Conservation (phyloP, 2,329 filamentous ascomycete genomes). For the Ceratocystis lukuohia region DNA sequence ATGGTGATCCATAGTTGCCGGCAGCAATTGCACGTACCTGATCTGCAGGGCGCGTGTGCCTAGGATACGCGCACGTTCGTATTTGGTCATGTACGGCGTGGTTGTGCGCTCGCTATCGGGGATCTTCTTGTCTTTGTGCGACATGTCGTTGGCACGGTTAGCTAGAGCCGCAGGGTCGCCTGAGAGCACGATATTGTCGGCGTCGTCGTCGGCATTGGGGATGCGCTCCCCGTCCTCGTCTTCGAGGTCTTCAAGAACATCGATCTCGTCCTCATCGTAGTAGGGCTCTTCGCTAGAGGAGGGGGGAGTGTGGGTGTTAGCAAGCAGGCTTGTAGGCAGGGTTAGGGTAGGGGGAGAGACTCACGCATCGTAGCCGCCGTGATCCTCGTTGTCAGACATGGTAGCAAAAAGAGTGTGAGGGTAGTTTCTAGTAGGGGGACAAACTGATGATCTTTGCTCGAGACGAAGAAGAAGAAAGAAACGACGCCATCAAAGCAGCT, state of each 20-base stretch:
- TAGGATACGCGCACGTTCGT: conserved; percentile 84
- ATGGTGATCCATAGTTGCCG: not conserved
- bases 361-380: conserved; percentile 45
- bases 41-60: conserved; percentile 92
- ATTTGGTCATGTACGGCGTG: conserved; percentile 99
- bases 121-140: conserved; percentile 72
- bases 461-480: conserved; percentile 13
- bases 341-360: conserved; percentile 22
- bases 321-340: not conserved
- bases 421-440: not conserved
- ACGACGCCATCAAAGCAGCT: not conserved
- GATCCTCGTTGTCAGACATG: conserved; percentile 65
- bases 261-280: conserved; percentile 56
- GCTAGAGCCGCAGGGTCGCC: conserved; percentile 48
- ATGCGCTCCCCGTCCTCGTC: conserved; percentile 39
- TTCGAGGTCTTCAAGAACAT: conserved; percentile 41
- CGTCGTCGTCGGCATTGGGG: conserved; percentile 41
- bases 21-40: conserved; percentile 46
- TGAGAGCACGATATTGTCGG: conserved; percentile 45
- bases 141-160: conserved; percentile 40
- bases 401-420: conserved; percentile 19
- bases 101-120: conserved; percentile 76
- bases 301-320: not conserved
- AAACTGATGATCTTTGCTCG: conserved; percentile 6
- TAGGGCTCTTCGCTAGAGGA: conserved; percentile 49